Conservation (phyloP, 345 rosid genomes). For the Bretschneidera sinensis region DNA sequence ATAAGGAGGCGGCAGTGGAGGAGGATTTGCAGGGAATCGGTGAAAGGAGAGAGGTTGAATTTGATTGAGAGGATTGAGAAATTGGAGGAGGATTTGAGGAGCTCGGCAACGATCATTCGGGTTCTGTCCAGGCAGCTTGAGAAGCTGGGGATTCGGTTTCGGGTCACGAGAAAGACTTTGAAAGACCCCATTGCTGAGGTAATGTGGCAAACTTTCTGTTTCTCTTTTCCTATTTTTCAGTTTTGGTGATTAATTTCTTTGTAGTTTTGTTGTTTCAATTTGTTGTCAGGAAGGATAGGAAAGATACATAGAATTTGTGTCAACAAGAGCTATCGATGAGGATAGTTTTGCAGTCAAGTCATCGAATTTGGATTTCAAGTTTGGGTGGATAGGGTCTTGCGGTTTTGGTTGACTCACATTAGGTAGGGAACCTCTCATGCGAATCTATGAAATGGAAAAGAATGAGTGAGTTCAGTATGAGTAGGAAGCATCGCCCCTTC, state of each 20-base stretch:
- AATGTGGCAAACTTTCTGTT: conserved; percentile 7
- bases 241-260: too few relatives aligned
- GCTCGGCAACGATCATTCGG: conserved; percentile 50
- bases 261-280: not conserved
- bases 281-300: too few relatives aligned
- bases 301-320: too few relatives aligned
- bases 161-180: conserved; percentile 65
- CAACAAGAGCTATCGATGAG: too few relatives aligned
- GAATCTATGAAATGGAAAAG: too few relatives aligned
- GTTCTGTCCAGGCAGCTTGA: conserved; percentile 83
- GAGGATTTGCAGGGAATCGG: conserved; percentile 42
- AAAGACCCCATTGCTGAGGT: conserved; percentile 88
- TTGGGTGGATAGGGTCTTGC: too few relatives aligned
- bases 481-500: too few relatives aligned
- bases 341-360: too few relatives aligned
- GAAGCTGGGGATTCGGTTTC: conserved; percentile 85
- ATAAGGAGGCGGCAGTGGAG: conserved; percentile 78
- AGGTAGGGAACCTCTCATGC: too few relatives aligned
- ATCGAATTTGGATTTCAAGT: too few relatives aligned
- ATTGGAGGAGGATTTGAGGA: conserved; percentile 79
- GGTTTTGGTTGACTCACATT: too few relatives aligned
- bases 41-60: conserved; percentile 35
- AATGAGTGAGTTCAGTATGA: too few relatives aligned
- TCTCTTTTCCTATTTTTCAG: not conserved
- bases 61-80: conserved; percentile 69